Evolutionary conservation across 805 yeast species (phyloP), one percentile per base, ranked within the genome.

Genomic region (Myxozyma geophila): DNA sequence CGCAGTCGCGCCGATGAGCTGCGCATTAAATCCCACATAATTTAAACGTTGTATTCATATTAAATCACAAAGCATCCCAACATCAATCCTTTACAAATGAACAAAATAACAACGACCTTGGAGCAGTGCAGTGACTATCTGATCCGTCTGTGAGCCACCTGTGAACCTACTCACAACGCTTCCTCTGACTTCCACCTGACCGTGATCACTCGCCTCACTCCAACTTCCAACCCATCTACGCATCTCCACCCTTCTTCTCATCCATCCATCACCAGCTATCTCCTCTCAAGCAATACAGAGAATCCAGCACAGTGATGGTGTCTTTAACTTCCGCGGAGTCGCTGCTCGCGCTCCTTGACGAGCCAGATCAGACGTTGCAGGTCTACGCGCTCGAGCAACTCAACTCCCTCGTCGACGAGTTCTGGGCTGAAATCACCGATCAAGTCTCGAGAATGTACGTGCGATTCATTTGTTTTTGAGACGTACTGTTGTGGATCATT

Each of bases 361-460:
- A 95, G 78, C 81, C 86, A 8, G 98, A 95, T 75, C 78, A 83
- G 55, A 77, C 82, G 58, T 84, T 95, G 70, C 92, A 91, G 76
- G 81, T 87, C 41, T 90, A 90, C 74, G 99, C 98, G 19, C 82
- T 95, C 73, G 80, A 87, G 61, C 87, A 96, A 19, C 84, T 95
- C 69, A 89, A 92, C 74, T 83, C 79, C 35, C 83, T 89, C 56
- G 97, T 91, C 57, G 96, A 92, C 78, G 92, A 90, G 76, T 82
- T 91, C 63, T 95, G 99, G 99, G 91, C 99, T 2, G 98, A 95
- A 79, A 89, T 95, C 62, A 96, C 99, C 62, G 95, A 95, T 78
- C 87, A 84, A 73, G 85, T 95, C 66, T 81, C 90, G 36, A 92
- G 89, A 60, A 89, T 95, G 74, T 73, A 28, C 19, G 41, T 1